These are phyloP conservation scores for Globisporangium emineosum DNA, from an alignment of 352 stramenopile genomes.

Conservation along the genomic window DNA sequence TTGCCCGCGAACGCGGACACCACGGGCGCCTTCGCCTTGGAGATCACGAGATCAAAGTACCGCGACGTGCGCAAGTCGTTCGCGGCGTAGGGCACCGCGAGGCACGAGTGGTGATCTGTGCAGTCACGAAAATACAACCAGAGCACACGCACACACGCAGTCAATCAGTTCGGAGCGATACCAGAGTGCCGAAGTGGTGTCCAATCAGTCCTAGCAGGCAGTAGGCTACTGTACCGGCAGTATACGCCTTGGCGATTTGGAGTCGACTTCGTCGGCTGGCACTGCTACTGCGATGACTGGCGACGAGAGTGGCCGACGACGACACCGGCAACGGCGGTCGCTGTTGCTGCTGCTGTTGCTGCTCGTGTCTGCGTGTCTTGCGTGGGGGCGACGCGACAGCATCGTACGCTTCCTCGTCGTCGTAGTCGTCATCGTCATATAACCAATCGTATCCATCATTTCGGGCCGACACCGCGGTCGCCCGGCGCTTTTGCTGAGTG, in stretches of 20 bases:
- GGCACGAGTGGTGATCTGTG: constrained; percentile 34
- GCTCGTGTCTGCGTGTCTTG: constrained; percentile 3
- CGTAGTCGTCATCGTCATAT: background rate
- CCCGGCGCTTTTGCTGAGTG: constrained; percentile 8
- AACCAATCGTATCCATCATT: too few species aligned
- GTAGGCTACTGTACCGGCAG: background rate
- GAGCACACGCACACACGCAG: background rate
- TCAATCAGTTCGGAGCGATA: too few species aligned
- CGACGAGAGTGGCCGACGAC: background rate
- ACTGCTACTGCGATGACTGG: background rate
- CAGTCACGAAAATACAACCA: background rate
- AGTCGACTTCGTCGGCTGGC: background rate
- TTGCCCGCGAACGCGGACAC: constrained; percentile 51
- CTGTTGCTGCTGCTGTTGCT: background rate
- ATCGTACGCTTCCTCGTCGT: background rate
- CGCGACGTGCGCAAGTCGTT: constrained; percentile 41
- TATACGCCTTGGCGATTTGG: background rate
- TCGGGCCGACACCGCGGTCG: background rate
- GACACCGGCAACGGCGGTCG: background rate
- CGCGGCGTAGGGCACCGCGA: constrained; percentile 54
- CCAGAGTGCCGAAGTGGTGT: background rate
- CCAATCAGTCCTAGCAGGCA: background rate
- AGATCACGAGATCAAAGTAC: constrained; percentile 68
- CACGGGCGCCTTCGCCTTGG: constrained; percentile 56
- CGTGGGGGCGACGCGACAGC: constrained; percentile 3